A percentile compares a stretch with the other conserved stretches of the same genome.
Evolutionary conservation across 2,329 filamentous ascomycete species (phyloP).

Genomic region (Paraphaeosphaeria minitans): DNA sequence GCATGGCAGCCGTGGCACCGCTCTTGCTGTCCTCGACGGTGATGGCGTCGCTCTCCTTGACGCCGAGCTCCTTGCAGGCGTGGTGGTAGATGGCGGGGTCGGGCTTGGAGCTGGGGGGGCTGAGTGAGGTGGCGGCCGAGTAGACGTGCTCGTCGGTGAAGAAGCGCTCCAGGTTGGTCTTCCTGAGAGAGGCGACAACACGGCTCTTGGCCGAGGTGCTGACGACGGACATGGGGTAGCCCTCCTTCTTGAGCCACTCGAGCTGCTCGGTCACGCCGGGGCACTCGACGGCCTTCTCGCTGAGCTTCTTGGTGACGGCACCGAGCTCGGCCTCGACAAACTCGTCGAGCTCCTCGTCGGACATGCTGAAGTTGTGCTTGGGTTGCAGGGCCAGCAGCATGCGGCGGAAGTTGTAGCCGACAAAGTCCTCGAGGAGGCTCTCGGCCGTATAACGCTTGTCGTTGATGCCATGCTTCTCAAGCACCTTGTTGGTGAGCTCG

Average conservation of each 20-base stretch:
- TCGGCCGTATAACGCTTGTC: conserved; percentile 75
- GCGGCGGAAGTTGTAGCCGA: conserved; percentile 92
- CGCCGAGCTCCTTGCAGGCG: conserved; percentile 74
- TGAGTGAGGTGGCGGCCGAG: conserved; percentile 79
- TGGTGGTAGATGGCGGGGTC: conserved; percentile 87
- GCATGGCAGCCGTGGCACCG: conserved; percentile 75
- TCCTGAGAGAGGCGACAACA: conserved; percentile 77
- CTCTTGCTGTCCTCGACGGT: conserved; percentile 90
- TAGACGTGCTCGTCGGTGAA: conserved; percentile 78
- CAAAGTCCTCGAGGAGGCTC: conserved; percentile 81
- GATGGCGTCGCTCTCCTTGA: conserved; percentile 72
- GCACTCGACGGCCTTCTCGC: conserved; percentile 70
- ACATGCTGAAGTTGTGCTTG: conserved; percentile 75
- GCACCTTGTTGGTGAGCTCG: conserved; percentile 85
- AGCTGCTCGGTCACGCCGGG: conserved; percentile 71
- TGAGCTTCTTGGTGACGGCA: conserved; percentile 80
- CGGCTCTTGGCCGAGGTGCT: conserved; percentile 79
- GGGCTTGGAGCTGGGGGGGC: conserved; percentile 84
- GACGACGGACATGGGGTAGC: conserved; percentile 79
- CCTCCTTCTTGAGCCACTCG: conserved; percentile 65
- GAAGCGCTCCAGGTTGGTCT: conserved; percentile 79
- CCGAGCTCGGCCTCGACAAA: conserved; percentile 82
- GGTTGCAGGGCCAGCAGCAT: conserved; percentile 80
- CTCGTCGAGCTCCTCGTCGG: conserved; percentile 68
- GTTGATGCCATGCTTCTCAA: conserved; percentile 66